These are phyloP conservation scores for Cercospora nicotianae DNA, from an alignment of 2,329 filamentous ascomycete genomes.

Conservation along the genomic window DNA sequence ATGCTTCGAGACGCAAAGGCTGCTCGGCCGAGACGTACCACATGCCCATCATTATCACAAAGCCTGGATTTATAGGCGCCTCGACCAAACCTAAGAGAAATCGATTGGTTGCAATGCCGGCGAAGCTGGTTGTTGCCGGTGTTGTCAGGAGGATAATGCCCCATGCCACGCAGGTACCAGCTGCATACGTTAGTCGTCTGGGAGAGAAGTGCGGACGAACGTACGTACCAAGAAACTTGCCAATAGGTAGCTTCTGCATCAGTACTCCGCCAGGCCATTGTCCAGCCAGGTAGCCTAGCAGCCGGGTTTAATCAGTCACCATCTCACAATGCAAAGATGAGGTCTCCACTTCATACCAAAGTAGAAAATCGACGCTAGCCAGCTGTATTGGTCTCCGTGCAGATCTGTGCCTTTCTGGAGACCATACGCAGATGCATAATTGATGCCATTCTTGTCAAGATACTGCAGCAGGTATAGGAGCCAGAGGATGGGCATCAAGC, in stretches of 20 bases:
- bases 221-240: conserved; percentile 43
- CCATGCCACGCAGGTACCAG: conserved; percentile 45
- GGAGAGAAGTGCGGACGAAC: neutral
- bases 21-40: conserved; percentile 48
- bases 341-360: conserved; percentile 46
- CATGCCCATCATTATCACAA: conserved; percentile 41
- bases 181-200: neutral
- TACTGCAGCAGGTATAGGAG: conserved; percentile 44
- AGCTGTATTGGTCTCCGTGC: conserved; percentile 53
- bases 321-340: too few species aligned
- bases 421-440: conserved; percentile 53
- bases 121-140: conserved; percentile 44
- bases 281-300: conserved; percentile 42
- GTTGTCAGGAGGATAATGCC: conserved; percentile 46
- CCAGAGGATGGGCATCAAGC: conserved; percentile 39
- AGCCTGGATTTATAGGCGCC: conserved; percentile 41
- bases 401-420: conserved; percentile 51
- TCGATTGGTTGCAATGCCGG: conserved; percentile 40
- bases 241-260: conserved; percentile 49
- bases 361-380: conserved; percentile 52
- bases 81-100: conserved; percentile 43
- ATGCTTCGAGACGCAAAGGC: conserved; percentile 55
- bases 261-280: conserved; percentile 49
- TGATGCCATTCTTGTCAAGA: conserved; percentile 43
- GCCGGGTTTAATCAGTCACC: too few species aligned